Percentiles rank a stretch among this genome's conserved stretches.
These are phyloP conservation scores for Rhizoclosmatium sp. DNA, from an alignment of 192 early-diverging fungal genomes.

Conservation along the genomic window DNA sequence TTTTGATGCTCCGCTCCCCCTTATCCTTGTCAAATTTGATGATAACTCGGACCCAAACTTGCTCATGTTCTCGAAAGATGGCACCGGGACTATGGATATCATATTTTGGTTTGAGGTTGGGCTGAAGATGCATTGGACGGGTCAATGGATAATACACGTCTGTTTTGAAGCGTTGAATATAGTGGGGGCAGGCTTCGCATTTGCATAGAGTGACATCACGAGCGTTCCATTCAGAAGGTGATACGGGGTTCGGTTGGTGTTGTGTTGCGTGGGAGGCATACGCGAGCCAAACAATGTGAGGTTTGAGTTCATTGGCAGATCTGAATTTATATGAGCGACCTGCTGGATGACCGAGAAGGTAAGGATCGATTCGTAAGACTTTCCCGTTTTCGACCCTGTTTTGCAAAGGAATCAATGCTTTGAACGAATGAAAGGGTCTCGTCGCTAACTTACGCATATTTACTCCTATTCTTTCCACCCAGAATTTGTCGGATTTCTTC, in stretches of 20 bases:
- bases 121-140: constrained; percentile 18
- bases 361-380: constrained; percentile 26
- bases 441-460: too few relatives aligned
- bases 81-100: constrained; percentile 3
- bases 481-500: too few relatives aligned
- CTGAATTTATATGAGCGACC: constrained; percentile 26
- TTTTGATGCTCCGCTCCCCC: not conserved
- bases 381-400: constrained; percentile 1
- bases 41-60: constrained; percentile 31
- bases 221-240: constrained; percentile 15
- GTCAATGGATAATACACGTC: constrained; percentile 26
- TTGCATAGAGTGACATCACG: constrained; percentile 27
- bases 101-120: not conserved
- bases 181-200: constrained; percentile 17
- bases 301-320: constrained; percentile 29
- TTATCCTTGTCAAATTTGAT: constrained; percentile 3
- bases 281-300: constrained; percentile 28
- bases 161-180: constrained; percentile 2
- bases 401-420: too few relatives aligned
- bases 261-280: constrained; percentile 14
- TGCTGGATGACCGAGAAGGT: constrained; percentile 34
- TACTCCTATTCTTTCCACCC: too few relatives aligned
- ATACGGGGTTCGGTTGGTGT: constrained; percentile 1
- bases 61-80: constrained; percentile 21
- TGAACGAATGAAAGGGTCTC: too few relatives aligned